Percentiles rank a stretch among this genome's conserved stretches.
Conservation (phyloP, 2,329 filamentous ascomycete genomes). For the Dactylellina drechsleri region DNA sequence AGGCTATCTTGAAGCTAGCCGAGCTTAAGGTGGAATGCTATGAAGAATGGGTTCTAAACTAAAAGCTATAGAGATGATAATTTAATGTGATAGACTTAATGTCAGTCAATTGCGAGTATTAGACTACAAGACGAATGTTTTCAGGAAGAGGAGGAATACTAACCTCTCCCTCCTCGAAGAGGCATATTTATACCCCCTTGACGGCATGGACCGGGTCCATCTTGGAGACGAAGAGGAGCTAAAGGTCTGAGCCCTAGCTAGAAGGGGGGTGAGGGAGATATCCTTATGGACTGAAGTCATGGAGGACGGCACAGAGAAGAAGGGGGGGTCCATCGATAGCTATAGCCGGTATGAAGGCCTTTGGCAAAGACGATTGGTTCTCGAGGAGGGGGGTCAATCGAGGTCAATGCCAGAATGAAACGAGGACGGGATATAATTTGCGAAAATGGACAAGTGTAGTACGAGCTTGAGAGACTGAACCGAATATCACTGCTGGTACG, state of each 20-base stretch:
- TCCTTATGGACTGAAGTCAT: conserved; percentile 41
- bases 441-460: conserved; percentile 28
- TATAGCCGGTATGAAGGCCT: conserved; percentile 39
- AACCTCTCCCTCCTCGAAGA: conserved; percentile 34
- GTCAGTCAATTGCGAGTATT: conserved; percentile 29
- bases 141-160: conserved; percentile 46
- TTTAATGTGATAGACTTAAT: conserved; percentile 8
- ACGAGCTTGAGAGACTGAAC: conserved; percentile 4
- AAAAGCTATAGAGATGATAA: conserved; percentile 4
- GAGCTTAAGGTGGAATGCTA: conserved; percentile 23
- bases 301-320: conserved; percentile 20
- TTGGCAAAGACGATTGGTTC: conserved; percentile 42
- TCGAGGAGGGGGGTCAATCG: conserved; percentile 14
- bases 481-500: conserved; percentile 31
- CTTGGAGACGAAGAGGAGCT: conserved; percentile 15
- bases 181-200: conserved; percentile 53
- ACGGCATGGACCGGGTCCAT: conserved; percentile 18
- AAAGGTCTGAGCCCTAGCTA: conserved; percentile 54
- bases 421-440: conserved; percentile 45
- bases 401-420: conserved; percentile 23
- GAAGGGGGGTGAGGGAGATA: conserved; percentile 23
- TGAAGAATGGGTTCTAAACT: conserved; percentile 19
- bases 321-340: conserved; percentile 23
- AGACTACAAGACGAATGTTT: conserved; percentile 40
- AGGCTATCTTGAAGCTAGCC: conserved; percentile 27